Percentiles rank a stretch among this genome's conserved stretches.
These are phyloP conservation scores for Pilatotrama ljubarskyi DNA, from an alignment of 768 basidiomycete species.

Conservation along the genomic window DNA sequence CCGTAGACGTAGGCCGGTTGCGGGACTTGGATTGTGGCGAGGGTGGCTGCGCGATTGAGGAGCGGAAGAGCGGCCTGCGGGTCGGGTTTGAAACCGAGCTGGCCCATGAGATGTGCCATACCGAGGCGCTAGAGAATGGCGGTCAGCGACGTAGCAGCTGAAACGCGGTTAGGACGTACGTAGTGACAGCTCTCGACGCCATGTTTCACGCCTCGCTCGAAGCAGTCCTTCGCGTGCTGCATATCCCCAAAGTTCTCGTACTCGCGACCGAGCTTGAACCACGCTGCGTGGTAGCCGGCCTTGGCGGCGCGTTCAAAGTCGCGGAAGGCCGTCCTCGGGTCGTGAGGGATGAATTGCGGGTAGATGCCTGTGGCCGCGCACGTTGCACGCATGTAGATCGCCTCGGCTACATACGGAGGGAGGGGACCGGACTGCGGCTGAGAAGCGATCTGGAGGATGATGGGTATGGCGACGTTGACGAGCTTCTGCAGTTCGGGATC, in stretches of 20 bases:
- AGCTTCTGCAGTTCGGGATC: constrained; percentile 63
- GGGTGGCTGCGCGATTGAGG: constrained; percentile 74
- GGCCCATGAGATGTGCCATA: constrained; percentile 89
- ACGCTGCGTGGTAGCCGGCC: constrained; percentile 74
- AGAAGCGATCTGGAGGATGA: constrained; percentile 59
- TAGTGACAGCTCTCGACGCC: constrained; percentile 82
- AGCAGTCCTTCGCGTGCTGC: constrained; percentile 77
- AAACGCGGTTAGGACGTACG: constrained; percentile 34
- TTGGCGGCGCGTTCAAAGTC: constrained; percentile 87
- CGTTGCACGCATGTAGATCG: constrained; percentile 72
- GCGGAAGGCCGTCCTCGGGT: constrained; percentile 80
- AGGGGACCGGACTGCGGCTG: constrained; percentile 36
- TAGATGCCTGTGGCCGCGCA: constrained; percentile 73
- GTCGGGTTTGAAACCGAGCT: constrained; percentile 63
- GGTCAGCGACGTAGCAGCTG: constrained; percentile 13
- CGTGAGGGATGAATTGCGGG: constrained; percentile 61
- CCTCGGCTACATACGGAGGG: constrained; percentile 59
- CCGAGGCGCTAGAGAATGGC: constrained; percentile 70
- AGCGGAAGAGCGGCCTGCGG: constrained; percentile 64
- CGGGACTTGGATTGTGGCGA: constrained; percentile 72
- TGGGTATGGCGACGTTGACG: constrained; percentile 61
- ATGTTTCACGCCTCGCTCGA: constrained; percentile 75
- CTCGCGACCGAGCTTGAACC: constrained; percentile 90
- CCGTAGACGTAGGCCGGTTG: constrained; percentile 89
- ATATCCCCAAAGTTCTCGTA: constrained; percentile 87